Evolutionary conservation across 2,329 filamentous ascomycete species (phyloP), one percentile per base, ranked within the genome.

Genomic region (Pseudogymnoascus sp.): DNA sequence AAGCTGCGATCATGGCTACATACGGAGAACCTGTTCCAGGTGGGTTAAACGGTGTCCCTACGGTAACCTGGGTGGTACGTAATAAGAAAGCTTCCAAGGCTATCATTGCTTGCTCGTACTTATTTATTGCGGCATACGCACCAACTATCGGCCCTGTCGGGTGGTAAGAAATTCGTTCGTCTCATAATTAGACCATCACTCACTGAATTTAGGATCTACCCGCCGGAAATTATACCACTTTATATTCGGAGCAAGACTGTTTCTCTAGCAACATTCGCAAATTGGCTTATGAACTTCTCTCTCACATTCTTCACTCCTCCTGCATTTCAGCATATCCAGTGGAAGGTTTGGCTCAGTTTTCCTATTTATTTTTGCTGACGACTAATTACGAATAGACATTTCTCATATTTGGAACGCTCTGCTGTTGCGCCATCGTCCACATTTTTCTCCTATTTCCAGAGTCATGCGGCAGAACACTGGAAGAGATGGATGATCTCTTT

Each of bases 401-500:
- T 74, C 81, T 91, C 71, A 78, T 91, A 67, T 92, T 92, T 70
- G 89, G 81, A 16, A 80, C 85, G n/a, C 89, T 90, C 78, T 88
- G 87, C 71, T 79, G 80, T 1, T 80, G 80, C 6, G 87, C 88
- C 70, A 84, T 84, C 26, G 70, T 90, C 61, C 87, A 91, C 71
- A 84, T 88, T 69, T 82, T 82, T 71, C 79, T 90, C 67, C 71
- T 79, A 40, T 84, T 83, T 71, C 86, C 86, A 0, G 78, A 90
- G 75, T 90, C 87, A 0, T 81, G 83, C 19, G 87, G 87, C 13
- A 88, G 84, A 74, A 87, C 86, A 0, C 81, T 91, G 1, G 88
- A 91, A 71, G 87, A 91, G 70, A 85, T 90, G 71, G 87, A 88
- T 67, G 82, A 83, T 21, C 84, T 91, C 69, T 91, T 91, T 71